A percentile compares a stretch with the other conserved stretches of the same genome.
Conservation (phyloP, 148 eudicot species). For the Silene uniflora region DNA sequence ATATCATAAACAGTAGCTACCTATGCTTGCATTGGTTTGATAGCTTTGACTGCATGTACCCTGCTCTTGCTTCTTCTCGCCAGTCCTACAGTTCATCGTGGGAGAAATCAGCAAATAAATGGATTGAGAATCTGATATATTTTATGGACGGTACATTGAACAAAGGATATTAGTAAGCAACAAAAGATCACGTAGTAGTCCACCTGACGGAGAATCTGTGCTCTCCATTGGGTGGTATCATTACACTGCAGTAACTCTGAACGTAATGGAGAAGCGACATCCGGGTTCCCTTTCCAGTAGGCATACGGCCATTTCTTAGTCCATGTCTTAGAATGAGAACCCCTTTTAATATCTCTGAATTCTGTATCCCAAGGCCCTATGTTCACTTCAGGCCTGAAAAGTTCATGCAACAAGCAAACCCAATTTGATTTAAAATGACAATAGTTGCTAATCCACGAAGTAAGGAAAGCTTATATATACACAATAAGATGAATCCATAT, state of each 20-base stretch:
- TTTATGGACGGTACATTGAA: too few species aligned
- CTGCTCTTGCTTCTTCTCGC: constrained; percentile 46
- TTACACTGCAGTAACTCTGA: constrained; percentile 52
- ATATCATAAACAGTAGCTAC: constrained; percentile 25
- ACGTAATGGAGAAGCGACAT: constrained; percentile 69
- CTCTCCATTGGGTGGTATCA: constrained; percentile 57
- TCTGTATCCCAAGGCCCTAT: constrained; percentile 81
- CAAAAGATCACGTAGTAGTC: not conserved
- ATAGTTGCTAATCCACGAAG: not conserved
- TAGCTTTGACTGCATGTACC: constrained; percentile 50
- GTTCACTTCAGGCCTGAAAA: constrained; percentile 71
- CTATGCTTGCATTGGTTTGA: constrained; percentile 59
- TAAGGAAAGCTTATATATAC: too few species aligned
- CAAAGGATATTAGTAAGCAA: not conserved
- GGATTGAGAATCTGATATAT: too few species aligned
- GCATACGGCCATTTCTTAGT: constrained; percentile 53
- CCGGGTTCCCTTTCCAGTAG: constrained; percentile 90
- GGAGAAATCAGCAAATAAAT: too few species aligned
- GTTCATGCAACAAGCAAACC: constrained; percentile 1
- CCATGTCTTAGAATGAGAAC: constrained; percentile 65
- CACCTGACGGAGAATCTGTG: constrained; percentile 74
- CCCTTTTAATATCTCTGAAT: constrained; percentile 60
- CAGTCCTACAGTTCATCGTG: constrained; percentile 34
- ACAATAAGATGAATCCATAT: too few species aligned
- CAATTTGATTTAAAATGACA: not conserved